Evolutionary conservation across 306 rosid genomes (phyloP).

Genomic region (Citrullus amarus): DNA sequence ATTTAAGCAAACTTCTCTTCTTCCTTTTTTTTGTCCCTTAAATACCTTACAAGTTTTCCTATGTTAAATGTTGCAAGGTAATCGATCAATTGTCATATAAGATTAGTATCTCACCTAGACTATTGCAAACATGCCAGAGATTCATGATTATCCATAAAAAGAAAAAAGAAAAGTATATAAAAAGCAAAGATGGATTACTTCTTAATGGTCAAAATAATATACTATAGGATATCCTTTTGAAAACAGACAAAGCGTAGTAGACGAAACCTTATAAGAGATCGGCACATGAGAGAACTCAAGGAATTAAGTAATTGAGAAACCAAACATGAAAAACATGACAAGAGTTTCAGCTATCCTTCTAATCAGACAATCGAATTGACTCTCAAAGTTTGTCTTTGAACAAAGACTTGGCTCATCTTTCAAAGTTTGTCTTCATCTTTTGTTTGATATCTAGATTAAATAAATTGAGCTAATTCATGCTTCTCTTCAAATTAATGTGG

Average conservation of each 20-base stretch:
- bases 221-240: not conserved
- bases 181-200: not conserved
- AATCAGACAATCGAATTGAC: not conserved
- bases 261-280: not conserved
- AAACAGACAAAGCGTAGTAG: not conserved
- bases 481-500: not conserved
- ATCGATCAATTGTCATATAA: not conserved
- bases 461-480: not conserved
- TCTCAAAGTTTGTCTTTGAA: not conserved
- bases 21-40: not conserved
- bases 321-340: not conserved
- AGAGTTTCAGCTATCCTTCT: not conserved
- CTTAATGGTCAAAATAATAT: not conserved
- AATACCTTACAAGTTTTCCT: not conserved
- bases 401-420: not conserved
- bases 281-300: not conserved
- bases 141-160: not conserved
- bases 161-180: not conserved
- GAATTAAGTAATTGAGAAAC: not conserved
- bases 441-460: not conserved
- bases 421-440: not conserved
- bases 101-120: not conserved
- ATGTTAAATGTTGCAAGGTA: not conserved
- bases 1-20: not conserved
- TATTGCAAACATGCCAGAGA: not conserved